These are phyloP conservation scores for Heritiera fomes DNA, from an alignment of 345 rosid genomes.

Conservation along the genomic window DNA sequence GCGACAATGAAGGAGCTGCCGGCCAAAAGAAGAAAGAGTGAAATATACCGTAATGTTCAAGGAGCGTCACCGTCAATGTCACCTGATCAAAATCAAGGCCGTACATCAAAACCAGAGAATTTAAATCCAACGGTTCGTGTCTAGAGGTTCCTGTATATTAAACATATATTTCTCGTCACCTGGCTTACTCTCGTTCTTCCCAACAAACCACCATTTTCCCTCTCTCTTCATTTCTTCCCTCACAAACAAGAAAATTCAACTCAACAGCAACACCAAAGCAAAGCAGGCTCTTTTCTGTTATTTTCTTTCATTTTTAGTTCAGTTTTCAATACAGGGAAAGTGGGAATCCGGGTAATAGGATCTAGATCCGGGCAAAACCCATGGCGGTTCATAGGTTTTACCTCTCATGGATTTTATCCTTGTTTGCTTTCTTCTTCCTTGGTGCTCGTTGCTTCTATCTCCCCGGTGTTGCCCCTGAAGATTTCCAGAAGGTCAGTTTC, in stretches of 20 bases:
- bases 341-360: not conserved
- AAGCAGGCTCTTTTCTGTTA: not conserved
- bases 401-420: slow-evolving; percentile 14
- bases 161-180: not conserved
- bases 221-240: not conserved
- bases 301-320: not conserved
- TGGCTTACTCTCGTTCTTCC: not conserved
- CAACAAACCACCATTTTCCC: not conserved
- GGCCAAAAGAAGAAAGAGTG: not conserved
- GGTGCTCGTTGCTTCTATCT: slow-evolving; percentile 22
- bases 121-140: slow-evolving; percentile 5
- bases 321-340: not conserved
- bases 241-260: slow-evolving; percentile 7
- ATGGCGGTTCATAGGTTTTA: slow-evolving; percentile 12
- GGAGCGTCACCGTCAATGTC: slow-evolving; percentile 2
- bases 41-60: not conserved
- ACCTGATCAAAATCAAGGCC: not conserved
- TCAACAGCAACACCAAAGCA: not conserved
- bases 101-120: not conserved
- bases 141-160: not conserved
- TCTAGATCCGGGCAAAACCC: slow-evolving; percentile 13
- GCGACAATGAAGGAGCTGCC: no score
- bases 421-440: slow-evolving; percentile 17
- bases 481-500: slow-evolving; percentile 24
- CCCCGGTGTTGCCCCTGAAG: slow-evolving; percentile 29